phyloP scores from a whole-genome alignment of 2,329 filamentous ascomycete species.

The Pseudogymnoascus sp. region DNA sequence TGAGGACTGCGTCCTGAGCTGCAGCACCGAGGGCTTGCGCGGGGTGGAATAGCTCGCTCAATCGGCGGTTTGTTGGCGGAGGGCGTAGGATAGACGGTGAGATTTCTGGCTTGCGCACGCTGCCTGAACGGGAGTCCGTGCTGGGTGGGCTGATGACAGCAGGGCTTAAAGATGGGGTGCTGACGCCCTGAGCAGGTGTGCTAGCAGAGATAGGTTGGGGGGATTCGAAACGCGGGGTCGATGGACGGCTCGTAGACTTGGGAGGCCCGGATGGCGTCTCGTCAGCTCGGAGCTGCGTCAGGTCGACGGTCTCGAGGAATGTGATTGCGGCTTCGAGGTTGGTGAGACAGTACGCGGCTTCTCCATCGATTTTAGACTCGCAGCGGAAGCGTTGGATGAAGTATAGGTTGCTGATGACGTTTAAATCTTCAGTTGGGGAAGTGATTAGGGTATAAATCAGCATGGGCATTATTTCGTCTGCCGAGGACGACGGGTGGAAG shows the following conservation, averaged over 20 bases:
- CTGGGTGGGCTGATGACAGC: slow-evolving; percentile 23
- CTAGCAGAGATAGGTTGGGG: slow-evolving; percentile 22
- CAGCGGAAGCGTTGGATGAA: slow-evolving; percentile 92
- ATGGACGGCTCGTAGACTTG: slow-evolving; percentile 43
- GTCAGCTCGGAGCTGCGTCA: slow-evolving; percentile 77
- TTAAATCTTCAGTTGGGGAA: slow-evolving; percentile 73
- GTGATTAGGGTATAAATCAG: slow-evolving; percentile 95
- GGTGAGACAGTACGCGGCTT: slow-evolving; percentile 91
- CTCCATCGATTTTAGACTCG: slow-evolving; percentile 77
- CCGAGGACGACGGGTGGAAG: slow-evolving; percentile 72
- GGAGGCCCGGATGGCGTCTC: slow-evolving; percentile 61
- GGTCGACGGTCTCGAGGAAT: slow-evolving; percentile 89
- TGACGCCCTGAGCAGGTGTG: slow-evolving; percentile 24
- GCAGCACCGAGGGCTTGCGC: slow-evolving; percentile 74
- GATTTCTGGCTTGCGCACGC: slow-evolving; percentile 20
- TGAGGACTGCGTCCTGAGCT: slow-evolving; percentile 76
- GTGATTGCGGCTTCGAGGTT: slow-evolving; percentile 92
- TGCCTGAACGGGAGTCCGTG: slow-evolving; percentile 20
- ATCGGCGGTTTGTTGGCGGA: slow-evolving; percentile 40
- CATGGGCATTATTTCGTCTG: slow-evolving; percentile 94
- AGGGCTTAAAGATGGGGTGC: slow-evolving; percentile 11
- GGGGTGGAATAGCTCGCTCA: slow-evolving; percentile 80
- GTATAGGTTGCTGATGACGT: slow-evolving; percentile 86
- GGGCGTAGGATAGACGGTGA: slow-evolving; percentile 14
- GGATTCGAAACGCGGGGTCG: slow-evolving; percentile 33